Percentiles rank a stretch among this genome's conserved stretches.
phyloP scores from a whole-genome alignment of 202 grass and related monocot species.

The Saccharum hybrid region DNA sequence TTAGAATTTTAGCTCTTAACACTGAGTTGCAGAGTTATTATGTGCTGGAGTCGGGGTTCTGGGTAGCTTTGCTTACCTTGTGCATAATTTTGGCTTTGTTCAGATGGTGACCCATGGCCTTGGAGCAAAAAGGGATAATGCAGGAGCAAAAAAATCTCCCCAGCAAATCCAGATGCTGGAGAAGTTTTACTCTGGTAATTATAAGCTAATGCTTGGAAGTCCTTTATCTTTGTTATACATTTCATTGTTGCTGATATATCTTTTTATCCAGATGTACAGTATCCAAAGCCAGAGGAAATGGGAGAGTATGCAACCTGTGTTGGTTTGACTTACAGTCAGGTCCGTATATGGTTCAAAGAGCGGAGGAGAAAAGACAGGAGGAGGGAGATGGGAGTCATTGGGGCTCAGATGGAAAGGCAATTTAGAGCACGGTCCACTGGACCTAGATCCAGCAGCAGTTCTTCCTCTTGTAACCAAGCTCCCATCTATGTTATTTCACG shows the following conservation, averaged over 20 bases:
- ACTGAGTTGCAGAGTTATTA: neutral
- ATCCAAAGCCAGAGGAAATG: slow-evolving; percentile 72
- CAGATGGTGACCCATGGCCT: slow-evolving; percentile 48
- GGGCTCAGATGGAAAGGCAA: slow-evolving; percentile 40
- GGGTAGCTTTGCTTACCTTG: slow-evolving; percentile 22
- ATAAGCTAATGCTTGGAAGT: neutral
- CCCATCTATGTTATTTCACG: slow-evolving; percentile 11
- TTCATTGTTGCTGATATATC: slow-evolving; percentile 19
- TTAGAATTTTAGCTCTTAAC: neutral
- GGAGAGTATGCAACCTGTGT: slow-evolving; percentile 65
- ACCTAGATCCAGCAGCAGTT: slow-evolving; percentile 47
- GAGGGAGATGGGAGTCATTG: slow-evolving; percentile 52
- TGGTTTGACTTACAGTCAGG: slow-evolving; percentile 78
- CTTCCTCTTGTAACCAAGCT: slow-evolving; percentile 40
- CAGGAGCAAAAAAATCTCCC: slow-evolving; percentile 71
- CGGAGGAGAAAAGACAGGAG: slow-evolving; percentile 95
- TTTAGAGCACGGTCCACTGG: slow-evolving; percentile 46
- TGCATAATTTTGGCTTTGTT: slow-evolving; percentile 26
- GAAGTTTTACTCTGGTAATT: slow-evolving; percentile 74
- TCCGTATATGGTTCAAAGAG: slow-evolving; percentile 93
- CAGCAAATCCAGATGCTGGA: slow-evolving; percentile 79
- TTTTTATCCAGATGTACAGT: slow-evolving; percentile 66
- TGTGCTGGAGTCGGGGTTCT: neutral
- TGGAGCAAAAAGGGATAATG: slow-evolving; percentile 47
- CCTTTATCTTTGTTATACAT: slow-evolving; percentile 14